Conservation (phyloP, 2,329 filamentous ascomycete species). For the Monosporascus sp. region DNA sequence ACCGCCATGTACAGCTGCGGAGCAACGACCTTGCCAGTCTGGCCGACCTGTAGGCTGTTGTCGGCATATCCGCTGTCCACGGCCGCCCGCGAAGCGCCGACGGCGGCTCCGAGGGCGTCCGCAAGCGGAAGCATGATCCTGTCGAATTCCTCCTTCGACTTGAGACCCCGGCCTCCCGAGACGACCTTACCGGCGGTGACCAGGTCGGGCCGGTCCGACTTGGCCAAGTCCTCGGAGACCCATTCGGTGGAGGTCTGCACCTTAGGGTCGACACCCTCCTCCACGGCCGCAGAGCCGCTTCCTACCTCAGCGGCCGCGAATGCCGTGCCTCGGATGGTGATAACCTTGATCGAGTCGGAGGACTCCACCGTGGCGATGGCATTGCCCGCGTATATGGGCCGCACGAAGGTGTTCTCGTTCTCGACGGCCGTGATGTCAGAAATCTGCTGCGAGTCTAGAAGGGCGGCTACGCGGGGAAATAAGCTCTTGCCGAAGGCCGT, state of each 20-base stretch:
- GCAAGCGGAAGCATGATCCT: conserved; percentile 86
- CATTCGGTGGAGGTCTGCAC: conserved; percentile 70
- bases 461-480: conserved; percentile 82
- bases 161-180: conserved; percentile 87
- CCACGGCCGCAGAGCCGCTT: conserved; percentile 69
- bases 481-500: conserved; percentile 96
- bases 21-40: conserved; percentile 98
- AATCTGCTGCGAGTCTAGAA: conserved; percentile 88
- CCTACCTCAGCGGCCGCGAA: conserved; percentile 72
- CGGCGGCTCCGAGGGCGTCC: conserved; percentile 88
- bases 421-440: conserved; percentile 87
- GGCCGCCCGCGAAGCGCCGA: conserved; percentile 89
- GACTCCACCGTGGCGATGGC: conserved; percentile 95
- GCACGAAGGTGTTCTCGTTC: conserved; percentile 88
- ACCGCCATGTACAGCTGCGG: conserved; percentile 93
- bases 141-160: conserved; percentile 98
- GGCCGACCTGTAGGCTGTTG: conserved; percentile 96
- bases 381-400: conserved; percentile 96
- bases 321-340: conserved; percentile 90
- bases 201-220: conserved; percentile 90
- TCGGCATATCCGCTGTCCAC: conserved; percentile 97
- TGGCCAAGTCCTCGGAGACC: conserved; percentile 89
- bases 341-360: conserved; percentile 74
- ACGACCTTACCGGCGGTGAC: conserved; percentile 86
- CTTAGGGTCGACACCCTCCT: conserved; percentile 82